Evolutionary conservation across 2,329 filamentous ascomycete species (phyloP), one percentile per base, ranked within the genome.

Genomic region (Diaporthe sp.): DNA sequence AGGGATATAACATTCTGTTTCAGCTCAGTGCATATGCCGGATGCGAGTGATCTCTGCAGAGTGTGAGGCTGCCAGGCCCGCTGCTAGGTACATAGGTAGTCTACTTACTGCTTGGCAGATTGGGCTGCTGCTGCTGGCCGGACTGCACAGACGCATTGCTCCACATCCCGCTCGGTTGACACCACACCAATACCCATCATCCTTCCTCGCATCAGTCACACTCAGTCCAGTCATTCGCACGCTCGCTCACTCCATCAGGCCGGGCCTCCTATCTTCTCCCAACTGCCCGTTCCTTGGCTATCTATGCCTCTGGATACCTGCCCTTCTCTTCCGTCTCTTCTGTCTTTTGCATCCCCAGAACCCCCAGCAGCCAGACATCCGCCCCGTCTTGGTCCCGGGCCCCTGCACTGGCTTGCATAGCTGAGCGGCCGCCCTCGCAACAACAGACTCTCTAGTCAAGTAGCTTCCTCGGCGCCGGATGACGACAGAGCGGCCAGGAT

Each of bases 401-500:
- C 34, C 34, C 49, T 55, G 65, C 34, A 39, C 55, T 53, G 63
- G 67, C 65, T 31, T 37, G 55, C 39, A 55, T 47, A 55, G 49
- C 47, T 53, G 65, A 55, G 49, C 65, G 22, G 65, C 47, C 47
- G 65, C 47, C 65, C 47, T 53, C 47, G 47, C 63, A 68, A 53
- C 47, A 39, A 68, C 22, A 53, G 13, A 53, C 28, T 34, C 49
- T 70, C 34, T 70, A 70, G 65, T 55, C 65, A 70, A 55, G 65
- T 76, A 73, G 71, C 71, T 63, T 65, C 71, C 58, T 73, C 71
- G 60, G 67, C 42, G 39, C 37, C 70, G 70, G 73, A 76, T 76
- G 75, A 76, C 73, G 75, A 75, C 68, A 76, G 73, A 73, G 70
- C 55, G 44, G 75, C 75, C 75, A 72, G 75, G 73, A 60, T 75